Percentiles rank a stretch among this genome's conserved stretches.
Evolutionary conservation across 305 asterid species (phyloP).

Genomic region (Fraxinus xanthoxyloides): DNA sequence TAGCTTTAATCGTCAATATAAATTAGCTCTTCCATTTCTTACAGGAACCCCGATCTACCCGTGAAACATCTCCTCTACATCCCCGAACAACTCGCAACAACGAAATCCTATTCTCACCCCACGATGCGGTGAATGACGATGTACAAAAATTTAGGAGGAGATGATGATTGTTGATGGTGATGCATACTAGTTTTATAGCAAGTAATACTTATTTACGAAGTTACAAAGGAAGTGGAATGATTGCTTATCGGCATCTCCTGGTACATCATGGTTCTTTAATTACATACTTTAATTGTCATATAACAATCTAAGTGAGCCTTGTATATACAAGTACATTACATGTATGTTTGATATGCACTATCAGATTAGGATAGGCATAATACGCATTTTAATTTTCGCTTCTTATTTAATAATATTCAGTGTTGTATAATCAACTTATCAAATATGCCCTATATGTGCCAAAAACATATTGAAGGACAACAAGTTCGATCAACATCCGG

Average conservation of each 20-base stretch:
- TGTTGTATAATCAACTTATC: not conserved
- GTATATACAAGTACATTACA: not conserved
- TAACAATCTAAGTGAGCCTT: not conserved
- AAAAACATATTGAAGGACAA: not conserved
- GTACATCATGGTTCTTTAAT: not conserved
- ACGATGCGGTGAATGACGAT: not conserved
- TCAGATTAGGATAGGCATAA: not conserved
- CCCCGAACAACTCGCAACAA: not conserved
- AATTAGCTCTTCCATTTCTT: not conserved
- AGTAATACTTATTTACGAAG: not conserved
- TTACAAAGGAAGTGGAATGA: not conserved
- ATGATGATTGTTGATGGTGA: not conserved
- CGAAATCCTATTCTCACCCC: not conserved
- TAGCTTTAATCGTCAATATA: not conserved
- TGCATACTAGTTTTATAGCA: not conserved
- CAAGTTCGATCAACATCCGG: not conserved
- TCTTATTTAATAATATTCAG: not conserved
- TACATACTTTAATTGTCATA: not conserved
- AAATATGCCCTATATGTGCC: not conserved
- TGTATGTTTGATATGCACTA: not conserved
- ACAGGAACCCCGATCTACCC: constrained; percentile 5
- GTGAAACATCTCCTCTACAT: constrained; percentile 2
- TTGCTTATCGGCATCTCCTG: not conserved
- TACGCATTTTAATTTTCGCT: not conserved
- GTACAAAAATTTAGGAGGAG: constrained; percentile 3